Conservation (phyloP, 257 asterid species). For the Przewalskia tangutica region DNA sequence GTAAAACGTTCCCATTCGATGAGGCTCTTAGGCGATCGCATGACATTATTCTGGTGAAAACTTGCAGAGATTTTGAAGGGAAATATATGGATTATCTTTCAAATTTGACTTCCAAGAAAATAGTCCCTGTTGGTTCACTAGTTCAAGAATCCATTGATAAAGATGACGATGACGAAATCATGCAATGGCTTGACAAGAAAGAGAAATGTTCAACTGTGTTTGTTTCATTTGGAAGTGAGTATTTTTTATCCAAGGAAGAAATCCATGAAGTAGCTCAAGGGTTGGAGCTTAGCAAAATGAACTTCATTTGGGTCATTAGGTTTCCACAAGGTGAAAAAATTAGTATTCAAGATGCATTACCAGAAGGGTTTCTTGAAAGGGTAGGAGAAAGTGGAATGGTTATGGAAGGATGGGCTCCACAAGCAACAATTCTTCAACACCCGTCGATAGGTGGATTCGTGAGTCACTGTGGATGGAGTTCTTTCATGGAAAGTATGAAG, state of each 20-base stretch:
- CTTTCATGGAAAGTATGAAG: not conserved
- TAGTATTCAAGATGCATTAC: constrained; percentile 11
- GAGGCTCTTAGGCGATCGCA: not conserved
- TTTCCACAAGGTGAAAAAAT: constrained; percentile 21
- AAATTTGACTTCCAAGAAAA: constrained; percentile 12
- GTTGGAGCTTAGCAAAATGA: constrained; percentile 26
- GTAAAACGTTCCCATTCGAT: not conserved
- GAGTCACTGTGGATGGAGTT: constrained; percentile 6
- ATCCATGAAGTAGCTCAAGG: constrained; percentile 29
- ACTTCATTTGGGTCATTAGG: constrained; percentile 45
- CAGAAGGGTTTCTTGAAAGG: not conserved
- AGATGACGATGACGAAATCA: not conserved
- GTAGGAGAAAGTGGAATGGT: constrained; percentile 1
- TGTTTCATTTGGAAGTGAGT: constrained; percentile 46
- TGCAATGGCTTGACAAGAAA: constrained; percentile 30
- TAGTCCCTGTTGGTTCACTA: constrained; percentile 28
- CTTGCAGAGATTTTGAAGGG: constrained; percentile 28
- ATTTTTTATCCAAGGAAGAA: constrained; percentile 29
- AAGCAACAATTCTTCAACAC: not conserved
- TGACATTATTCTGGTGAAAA: constrained; percentile 19
- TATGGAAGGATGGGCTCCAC: constrained; percentile 4
- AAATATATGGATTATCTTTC: constrained; percentile 21
- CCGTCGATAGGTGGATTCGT: not conserved
- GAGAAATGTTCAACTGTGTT: constrained; percentile 19
- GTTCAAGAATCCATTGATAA: constrained; percentile 21